Evolutionary conservation across 2,329 filamentous ascomycete species (phyloP).

Genomic region (Pseudocercospora vitis): DNA sequence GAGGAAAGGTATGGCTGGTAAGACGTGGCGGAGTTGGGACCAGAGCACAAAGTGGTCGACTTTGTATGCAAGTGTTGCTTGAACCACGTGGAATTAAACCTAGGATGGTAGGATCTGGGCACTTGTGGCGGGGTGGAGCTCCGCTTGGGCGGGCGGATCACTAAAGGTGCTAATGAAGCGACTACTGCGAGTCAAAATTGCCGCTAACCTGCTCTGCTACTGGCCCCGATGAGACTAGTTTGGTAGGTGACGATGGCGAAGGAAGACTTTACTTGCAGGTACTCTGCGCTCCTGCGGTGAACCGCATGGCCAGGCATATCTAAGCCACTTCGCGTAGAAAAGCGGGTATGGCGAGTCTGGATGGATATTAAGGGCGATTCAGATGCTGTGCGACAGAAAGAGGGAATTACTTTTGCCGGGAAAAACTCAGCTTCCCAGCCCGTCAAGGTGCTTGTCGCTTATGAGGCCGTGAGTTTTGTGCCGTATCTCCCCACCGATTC

Average conservation of each 20-base stretch:
- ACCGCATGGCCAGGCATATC: neutral
- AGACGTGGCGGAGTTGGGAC: slow-evolving; percentile 6
- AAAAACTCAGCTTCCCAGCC: neutral
- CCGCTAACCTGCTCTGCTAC: neutral
- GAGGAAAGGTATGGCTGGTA: slow-evolving; percentile 1
- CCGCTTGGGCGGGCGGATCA: slow-evolving; percentile 1
- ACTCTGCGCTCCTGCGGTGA: neutral
- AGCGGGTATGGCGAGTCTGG: neutral
- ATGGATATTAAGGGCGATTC: neutral
- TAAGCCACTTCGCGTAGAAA: neutral
- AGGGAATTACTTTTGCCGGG: neutral
- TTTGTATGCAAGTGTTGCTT: slow-evolving; percentile 10
- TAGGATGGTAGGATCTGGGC: too few species aligned
- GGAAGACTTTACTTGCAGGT: neutral
- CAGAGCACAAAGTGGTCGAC: slow-evolving; percentile 12
- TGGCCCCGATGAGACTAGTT: neutral
- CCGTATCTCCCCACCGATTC: slow-evolving; percentile 10
- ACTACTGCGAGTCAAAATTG: slow-evolving; percentile 1
- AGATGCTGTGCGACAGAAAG: neutral
- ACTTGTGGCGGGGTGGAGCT: neutral
- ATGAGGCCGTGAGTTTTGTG: neutral
- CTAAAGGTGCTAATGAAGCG: neutral
- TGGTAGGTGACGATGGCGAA: neutral
- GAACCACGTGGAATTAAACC: slow-evolving; percentile 15
- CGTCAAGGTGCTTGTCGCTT: neutral